Base-by-base conservation (phyloP, 441 rosid species). In the Geranium incanum region DNA sequence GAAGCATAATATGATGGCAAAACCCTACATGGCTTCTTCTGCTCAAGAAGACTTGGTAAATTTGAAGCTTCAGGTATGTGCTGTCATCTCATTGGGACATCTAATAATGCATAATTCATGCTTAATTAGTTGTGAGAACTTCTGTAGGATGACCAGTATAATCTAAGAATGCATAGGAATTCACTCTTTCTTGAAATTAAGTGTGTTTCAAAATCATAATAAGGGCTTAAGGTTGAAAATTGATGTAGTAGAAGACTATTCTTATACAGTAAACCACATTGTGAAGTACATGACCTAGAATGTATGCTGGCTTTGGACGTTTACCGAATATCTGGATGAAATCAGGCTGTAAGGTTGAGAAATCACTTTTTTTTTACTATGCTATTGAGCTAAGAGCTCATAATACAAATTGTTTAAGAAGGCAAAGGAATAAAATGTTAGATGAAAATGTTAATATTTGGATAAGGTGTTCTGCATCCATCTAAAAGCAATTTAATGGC, bases 51-150 rank as follows among this genome's bases (percentile, higher is more conserved):
- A 94, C 81, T 77, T 87, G 76, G 90, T 87, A 63, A 89, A 85
- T 84, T 77, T 87, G 82, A 94, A 92, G 86, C 89, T 86, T 79
- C 94, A 90, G 97, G 99, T 94, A 81, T 81, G 86, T 84, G 73
- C 74, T 74, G 3, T 66, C 68, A 65, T 62, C 66, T 7, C 70
- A 57, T 57, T 37, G 72, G 63, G 74, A 68, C 71, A 75, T 39
- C 66, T 75, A 19, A 16, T 60, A n/a, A 38, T 12, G 64, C 12
- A 8, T 68, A 60, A 70, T 48, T 43, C 72, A 48, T 71, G 75
- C 71, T 43, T 62, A n/a, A 16, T 55, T 33, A 38, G 65, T 7
- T 59, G 28, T 21, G 7, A 59, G 33, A 33, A 59, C 65, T 59
- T 59, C 18, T 18, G 23, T 59, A 59, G 33, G 23, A 59, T 59